Evolutionary conservation across 805 yeast genomes (phyloP).

Genomic region (Yarrowia porcina): DNA sequence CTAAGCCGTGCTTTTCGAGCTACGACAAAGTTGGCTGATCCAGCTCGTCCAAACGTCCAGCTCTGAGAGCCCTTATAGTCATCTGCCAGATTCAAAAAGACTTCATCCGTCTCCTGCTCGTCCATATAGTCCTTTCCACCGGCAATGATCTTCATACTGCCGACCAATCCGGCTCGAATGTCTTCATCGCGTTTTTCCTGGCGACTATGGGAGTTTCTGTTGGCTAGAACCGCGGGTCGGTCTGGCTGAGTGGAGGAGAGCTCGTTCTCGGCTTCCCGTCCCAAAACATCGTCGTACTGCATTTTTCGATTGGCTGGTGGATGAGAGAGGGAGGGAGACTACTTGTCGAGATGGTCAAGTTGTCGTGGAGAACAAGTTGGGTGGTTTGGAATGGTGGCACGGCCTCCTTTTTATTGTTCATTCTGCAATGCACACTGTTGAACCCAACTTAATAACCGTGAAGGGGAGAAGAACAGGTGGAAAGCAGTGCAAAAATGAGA

Average conservation of each 20-base stretch:
- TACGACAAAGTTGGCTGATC: not conserved
- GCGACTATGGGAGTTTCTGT: not conserved
- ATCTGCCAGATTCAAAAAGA: not conserved
- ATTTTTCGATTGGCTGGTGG: not conserved
- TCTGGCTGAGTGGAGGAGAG: conserved; percentile 17
- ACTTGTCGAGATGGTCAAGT: not conserved
- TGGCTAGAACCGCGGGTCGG: conserved; percentile 3
- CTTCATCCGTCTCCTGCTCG: not conserved
- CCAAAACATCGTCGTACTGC: conserved; percentile 23
- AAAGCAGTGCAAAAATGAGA: no score
- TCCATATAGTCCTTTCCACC: conserved; percentile 5
- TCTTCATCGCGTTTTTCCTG: conserved; percentile 6
- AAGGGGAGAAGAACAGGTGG: no score
- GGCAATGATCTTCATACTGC: conserved; percentile 8
- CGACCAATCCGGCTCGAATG: not conserved
- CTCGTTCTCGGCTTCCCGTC: conserved; percentile 20
- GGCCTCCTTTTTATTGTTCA: conserved; percentile 1
- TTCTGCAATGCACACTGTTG: conserved; percentile 1
- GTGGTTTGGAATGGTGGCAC: not conserved
- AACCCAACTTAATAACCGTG: not conserved
- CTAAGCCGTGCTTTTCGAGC: conserved; percentile 6
- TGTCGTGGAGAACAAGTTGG: conserved; percentile 11
- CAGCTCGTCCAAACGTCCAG: conserved; percentile 23
- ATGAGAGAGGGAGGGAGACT: not conserved
- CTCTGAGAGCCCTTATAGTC: conserved; percentile 6